phyloP scores from a whole-genome alignment of 176 grass and related monocot species.

The Phoenix roebelenii region DNA sequence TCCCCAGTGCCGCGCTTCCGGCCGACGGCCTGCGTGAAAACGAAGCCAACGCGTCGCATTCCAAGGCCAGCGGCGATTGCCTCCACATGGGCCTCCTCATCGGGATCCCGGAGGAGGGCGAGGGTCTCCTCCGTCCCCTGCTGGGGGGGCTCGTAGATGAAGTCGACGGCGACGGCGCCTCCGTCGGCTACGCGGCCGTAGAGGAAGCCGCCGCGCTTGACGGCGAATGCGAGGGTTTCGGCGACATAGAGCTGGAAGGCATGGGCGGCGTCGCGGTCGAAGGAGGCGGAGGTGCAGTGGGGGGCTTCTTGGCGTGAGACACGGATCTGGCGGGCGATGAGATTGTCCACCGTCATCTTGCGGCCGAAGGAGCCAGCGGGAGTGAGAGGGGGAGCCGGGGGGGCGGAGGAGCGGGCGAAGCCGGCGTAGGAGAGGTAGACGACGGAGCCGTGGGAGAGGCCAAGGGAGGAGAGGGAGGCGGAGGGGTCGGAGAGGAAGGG shows the following conservation, averaged over 20 bases:
- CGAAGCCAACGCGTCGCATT: conserved; percentile 63
- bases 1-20: conserved; percentile 63
- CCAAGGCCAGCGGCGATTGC: conserved; percentile 64
- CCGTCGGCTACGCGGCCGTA: conserved; percentile 52
- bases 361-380: conserved; percentile 62
- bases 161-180: conserved; percentile 54
- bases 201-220: conserved; percentile 81
- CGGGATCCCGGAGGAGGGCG: conserved; percentile 39
- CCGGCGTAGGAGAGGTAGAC: conserved; percentile 49
- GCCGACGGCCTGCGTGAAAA: conserved; percentile 93
- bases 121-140: conserved; percentile 49
- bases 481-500: conserved; percentile 24
- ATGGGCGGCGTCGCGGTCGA: conserved; percentile 67
- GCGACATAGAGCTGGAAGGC: conserved; percentile 82
- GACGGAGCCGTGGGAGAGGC: conserved; percentile 58
- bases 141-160: conserved; percentile 96
- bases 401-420: conserved; percentile 17
- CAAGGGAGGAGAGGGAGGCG: conserved; percentile 29
- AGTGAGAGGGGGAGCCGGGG: conserved; percentile 29
- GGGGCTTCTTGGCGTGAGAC: conserved; percentile 78
- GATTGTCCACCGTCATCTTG: conserved; percentile 97
- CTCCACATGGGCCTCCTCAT: conserved; percentile 71
- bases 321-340: conserved; percentile 94
- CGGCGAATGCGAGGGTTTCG: conserved; percentile 64
- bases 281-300: conserved; percentile 62